These are phyloP conservation scores for Diplocarpon rosae DNA, from an alignment of 2,329 filamentous ascomycete genomes.

Conservation along the genomic window DNA sequence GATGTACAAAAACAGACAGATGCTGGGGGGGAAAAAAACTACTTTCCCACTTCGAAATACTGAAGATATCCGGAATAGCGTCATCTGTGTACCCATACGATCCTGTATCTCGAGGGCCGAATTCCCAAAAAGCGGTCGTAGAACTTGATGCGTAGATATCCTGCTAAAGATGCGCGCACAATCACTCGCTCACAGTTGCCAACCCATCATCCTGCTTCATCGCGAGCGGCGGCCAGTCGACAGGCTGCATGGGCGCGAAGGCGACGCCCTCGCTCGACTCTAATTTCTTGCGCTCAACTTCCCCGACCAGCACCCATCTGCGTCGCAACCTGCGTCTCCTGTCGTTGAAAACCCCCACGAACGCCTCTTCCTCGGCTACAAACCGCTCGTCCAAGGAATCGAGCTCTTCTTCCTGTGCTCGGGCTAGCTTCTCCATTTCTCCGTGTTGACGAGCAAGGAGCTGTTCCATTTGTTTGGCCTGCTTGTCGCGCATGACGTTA, in stretches of 20 bases:
- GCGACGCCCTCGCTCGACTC: conserved; percentile 33
- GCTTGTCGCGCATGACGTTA: conserved; percentile 54
- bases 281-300: conserved; percentile 42
- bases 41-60: neutral
- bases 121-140: neutral
- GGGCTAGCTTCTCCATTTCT: conserved; percentile 37
- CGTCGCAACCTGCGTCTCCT: conserved; percentile 35
- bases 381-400: conserved; percentile 38
- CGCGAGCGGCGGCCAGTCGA: conserved; percentile 31
- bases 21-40: neutral
- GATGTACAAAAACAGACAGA: conserved; percentile 27
- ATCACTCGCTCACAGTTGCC: conserved; percentile 17
- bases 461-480: conserved; percentile 50
- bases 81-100: neutral
- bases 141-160: neutral
- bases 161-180: neutral
- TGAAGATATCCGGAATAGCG: neutral
- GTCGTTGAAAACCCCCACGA: conserved; percentile 35
- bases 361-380: conserved; percentile 37
- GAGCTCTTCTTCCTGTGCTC: conserved; percentile 37
- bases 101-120: neutral
- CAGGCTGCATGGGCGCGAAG: conserved; percentile 32
- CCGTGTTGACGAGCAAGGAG: conserved; percentile 42
- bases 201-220: conserved; percentile 10
- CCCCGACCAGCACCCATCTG: conserved; percentile 42